Percentiles rank a stretch among this genome's conserved stretches.
phyloP scores from a whole-genome alignment of 495 filamentous ascomycete genomes.

The Neurospora sp. region DNA sequence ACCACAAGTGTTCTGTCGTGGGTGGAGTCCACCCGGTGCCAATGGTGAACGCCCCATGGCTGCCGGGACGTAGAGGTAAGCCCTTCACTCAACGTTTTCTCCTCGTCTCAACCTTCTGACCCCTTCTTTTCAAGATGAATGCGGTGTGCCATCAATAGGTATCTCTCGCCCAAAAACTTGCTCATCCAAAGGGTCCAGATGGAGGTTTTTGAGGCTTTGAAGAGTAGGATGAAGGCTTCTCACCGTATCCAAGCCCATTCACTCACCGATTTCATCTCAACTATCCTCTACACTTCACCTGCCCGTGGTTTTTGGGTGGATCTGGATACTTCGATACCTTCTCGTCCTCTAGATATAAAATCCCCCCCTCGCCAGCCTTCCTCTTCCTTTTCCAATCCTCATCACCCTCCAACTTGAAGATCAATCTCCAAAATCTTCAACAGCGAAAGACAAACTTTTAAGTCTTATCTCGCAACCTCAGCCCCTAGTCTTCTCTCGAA shows the following conservation, averaged over 20 bases:
- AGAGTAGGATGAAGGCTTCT: background rate
- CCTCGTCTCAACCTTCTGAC: background rate
- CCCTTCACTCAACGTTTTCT: background rate
- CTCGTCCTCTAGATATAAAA: background rate
- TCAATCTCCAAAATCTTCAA: background rate
- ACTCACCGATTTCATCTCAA: background rate
- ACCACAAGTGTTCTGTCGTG: no score
- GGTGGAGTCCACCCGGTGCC: background rate
- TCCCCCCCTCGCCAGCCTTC: background rate
- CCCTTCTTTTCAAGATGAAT: background rate
- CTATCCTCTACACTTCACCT: background rate
- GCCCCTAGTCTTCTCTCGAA: background rate
- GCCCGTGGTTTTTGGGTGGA: background rate
- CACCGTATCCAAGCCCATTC: background rate
- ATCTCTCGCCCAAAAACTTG: background rate
- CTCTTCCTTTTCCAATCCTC: background rate
- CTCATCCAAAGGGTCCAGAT: background rate
- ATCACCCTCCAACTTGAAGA: background rate
- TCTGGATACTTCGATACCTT: background rate
- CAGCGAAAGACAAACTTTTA: background rate
- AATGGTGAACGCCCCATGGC: background rate
- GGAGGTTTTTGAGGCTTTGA: background rate
- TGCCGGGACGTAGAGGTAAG: background rate
- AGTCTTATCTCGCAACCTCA: no score
- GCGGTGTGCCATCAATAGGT: background rate